phyloP scores from a whole-genome alignment of 345 rosid genomes.

The Ricinus communis region DNA sequence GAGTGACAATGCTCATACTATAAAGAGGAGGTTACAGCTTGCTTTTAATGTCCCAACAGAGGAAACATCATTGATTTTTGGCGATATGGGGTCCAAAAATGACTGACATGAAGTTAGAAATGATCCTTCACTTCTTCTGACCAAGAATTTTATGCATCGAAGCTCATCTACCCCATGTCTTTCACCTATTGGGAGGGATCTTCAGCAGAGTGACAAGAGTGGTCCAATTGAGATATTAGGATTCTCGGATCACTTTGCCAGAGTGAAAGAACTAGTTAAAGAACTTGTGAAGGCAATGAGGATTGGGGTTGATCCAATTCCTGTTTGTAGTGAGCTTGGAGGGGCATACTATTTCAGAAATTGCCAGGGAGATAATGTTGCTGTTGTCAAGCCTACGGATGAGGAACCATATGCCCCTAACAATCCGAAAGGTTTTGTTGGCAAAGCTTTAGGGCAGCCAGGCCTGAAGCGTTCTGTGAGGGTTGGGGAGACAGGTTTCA shows the following conservation, averaged over 20 bases:
- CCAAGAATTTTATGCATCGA: slow-evolving; percentile 39
- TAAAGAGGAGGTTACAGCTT: slow-evolving; percentile 45
- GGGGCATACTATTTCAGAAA: slow-evolving; percentile 45
- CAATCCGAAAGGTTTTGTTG: slow-evolving; percentile 49
- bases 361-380: slow-evolving; percentile 31
- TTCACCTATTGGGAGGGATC: slow-evolving; percentile 39
- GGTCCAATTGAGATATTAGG: slow-evolving; percentile 44
- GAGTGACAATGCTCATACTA: slow-evolving; percentile 46
- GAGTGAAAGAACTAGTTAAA: slow-evolving; percentile 26
- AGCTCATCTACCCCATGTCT: slow-evolving; percentile 50
- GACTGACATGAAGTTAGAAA: slow-evolving; percentile 43
- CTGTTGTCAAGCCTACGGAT: slow-evolving; percentile 47
- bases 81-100: slow-evolving; percentile 42
- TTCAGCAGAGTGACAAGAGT: slow-evolving; percentile 39
- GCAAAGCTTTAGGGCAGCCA: slow-evolving; percentile 45
- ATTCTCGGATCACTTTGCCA: slow-evolving; percentile 27
- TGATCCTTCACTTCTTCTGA: slow-evolving; percentile 41
- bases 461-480: slow-evolving; percentile 45
- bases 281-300: slow-evolving; percentile 40
- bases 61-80: slow-evolving; percentile 41
- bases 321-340: slow-evolving; percentile 41
- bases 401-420: slow-evolving; percentile 51
- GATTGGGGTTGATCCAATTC: slow-evolving; percentile 35
- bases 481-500: slow-evolving; percentile 46
- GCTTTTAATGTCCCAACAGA: slow-evolving; percentile 47